A percentile compares a stretch with the other conserved stretches of the same genome.
Evolutionary conservation across 768 basidiomycete genomes (phyloP).

Genomic region (Podaxis sp.): DNA sequence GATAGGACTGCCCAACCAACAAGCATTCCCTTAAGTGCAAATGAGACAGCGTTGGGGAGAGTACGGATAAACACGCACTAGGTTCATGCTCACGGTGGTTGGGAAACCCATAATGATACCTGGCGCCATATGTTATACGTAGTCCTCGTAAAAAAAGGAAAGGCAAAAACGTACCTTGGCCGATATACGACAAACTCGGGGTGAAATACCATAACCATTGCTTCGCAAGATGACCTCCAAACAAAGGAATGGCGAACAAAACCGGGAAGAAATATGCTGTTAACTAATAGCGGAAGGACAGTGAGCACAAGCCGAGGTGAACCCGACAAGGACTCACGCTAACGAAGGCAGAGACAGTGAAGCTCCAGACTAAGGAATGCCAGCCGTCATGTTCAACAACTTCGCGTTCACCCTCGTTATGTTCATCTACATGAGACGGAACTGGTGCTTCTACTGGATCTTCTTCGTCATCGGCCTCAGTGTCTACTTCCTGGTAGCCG

Average conservation of each 20-base stretch:
- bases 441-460: conserved; percentile 7
- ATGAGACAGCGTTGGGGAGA: not conserved
- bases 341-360: conserved; percentile 64
- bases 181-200: conserved; percentile 87
- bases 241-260: conserved; percentile 80
- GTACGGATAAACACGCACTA: conserved; percentile 41
- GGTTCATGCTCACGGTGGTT: conserved; percentile 89
- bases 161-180: conserved; percentile 59
- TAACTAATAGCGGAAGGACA: conserved; percentile 44
- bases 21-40: conserved; percentile 74
- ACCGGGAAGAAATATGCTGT: conserved; percentile 87
- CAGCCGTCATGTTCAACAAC: conserved; percentile 67
- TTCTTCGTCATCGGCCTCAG: conserved; percentile 27
- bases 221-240: conserved; percentile 77
- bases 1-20: conserved; percentile 94
- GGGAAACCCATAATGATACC: conserved; percentile 98
- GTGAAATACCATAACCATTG: conserved; percentile 95
- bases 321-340: conserved; percentile 48
- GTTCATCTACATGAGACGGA: conserved; percentile 18
- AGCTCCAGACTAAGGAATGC: conserved; percentile 74
- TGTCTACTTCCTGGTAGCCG: conserved; percentile 48
- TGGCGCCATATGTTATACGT: conserved; percentile 18
- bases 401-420: conserved; percentile 35
- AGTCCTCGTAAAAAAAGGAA: not conserved
- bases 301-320: not conserved